Evolutionary conservation across 2,329 filamentous ascomycete genomes (phyloP).

Genomic region (Exophiala calicioides): DNA sequence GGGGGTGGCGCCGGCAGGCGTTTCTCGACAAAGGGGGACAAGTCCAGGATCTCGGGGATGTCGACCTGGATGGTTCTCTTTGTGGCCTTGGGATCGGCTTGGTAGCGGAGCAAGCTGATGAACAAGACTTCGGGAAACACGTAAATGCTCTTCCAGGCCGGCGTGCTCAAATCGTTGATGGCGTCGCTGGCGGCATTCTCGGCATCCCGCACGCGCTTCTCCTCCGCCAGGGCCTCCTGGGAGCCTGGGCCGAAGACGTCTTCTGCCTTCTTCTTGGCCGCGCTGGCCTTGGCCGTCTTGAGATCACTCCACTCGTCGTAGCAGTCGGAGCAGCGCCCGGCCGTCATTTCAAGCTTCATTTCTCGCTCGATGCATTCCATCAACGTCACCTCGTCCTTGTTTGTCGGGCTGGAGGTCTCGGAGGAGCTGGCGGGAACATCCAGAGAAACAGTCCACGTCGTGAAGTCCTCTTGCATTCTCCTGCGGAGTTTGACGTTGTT

Average conservation of each 20-base stretch:
- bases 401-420: not conserved
- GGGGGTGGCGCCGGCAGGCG: not conserved
- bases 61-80: conserved; percentile 10
- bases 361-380: conserved; percentile 2
- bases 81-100: not conserved
- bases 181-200: no score
- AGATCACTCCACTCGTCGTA: not conserved
- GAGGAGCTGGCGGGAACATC: not conserved
- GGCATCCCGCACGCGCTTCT: no score
- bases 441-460: no score
- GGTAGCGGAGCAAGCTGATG: conserved; percentile 14
- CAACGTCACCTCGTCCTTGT: conserved; percentile 1
- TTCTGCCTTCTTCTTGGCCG: not conserved
- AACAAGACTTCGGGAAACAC: conserved; percentile 16
- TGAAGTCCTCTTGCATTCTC: no score
- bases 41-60: conserved; percentile 13
- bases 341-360: not conserved
- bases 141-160: no score
- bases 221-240: no score
- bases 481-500: no score
- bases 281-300: not conserved
- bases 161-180: no score
- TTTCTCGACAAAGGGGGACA: conserved; percentile 14
- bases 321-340: not conserved
- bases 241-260: no score